Evolutionary conservation across 1,139 yeast species (phyloP), one percentile per base, ranked within the genome.

Genomic region (Casaregolazyma suthepensis): DNA sequence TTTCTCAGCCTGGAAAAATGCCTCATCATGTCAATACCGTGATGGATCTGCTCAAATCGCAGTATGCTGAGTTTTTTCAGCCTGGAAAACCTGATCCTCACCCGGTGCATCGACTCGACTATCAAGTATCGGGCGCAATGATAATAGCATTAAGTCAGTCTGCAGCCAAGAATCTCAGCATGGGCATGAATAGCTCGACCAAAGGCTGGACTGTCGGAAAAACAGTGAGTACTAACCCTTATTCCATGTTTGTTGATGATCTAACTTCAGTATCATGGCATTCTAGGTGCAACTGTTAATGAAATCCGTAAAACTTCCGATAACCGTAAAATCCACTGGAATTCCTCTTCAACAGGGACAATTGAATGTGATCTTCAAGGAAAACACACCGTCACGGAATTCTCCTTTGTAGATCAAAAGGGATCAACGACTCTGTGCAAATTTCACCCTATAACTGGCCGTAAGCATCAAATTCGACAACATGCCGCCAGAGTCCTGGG

Each of bases 391-490:
- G 12, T 46, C 7, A 57, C 67, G 1, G 46, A 50, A 22, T 62
- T 59, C 48, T 38, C 42, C 43, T 38, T 59, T 12, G 15, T 12
- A 13, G 15, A 5, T 45, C 46, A 38, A 12, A 13, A 2, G 19
- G 50, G 38, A 13, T 38, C 50, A 18, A 46, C 35, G 23, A 57
- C 61, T 6, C 46, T 73, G 52, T 62, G 63, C 5, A 52, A 66
- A 1, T 56, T 76, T 31, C 72, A 75, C 52, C 64, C 76, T 9
- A 56, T 64, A 1, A 75, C 80, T 0, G 81, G 81, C 1, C 65
- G 73, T 46, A 77, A 76, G 54, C 80, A 75, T 53, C 81, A 77
- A 55, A 68, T 77, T 17, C 61, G 81, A 43, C 55, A 57, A 31
- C 79, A 75, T 51, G 57, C 66, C 9, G 56, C 60, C 1, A 48